A percentile compares a stretch with the other conserved stretches of the same genome.
These are phyloP conservation scores for Microbotryum silenes-acaulis DNA, from an alignment of 1,284 basidiomycete species.

Conservation along the genomic window DNA sequence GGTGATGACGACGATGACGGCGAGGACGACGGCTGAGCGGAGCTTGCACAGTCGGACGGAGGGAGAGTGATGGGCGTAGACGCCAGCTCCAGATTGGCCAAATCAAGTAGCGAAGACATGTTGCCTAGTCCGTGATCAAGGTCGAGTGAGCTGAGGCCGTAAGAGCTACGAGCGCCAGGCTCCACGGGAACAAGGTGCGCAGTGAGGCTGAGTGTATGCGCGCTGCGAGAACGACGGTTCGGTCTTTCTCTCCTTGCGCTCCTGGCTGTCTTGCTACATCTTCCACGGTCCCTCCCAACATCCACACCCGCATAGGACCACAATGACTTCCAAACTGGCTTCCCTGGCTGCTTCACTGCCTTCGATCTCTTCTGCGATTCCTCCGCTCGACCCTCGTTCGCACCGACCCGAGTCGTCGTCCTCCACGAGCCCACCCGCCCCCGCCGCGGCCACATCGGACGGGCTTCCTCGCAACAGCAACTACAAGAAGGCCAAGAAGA, in stretches of 20 bases:
- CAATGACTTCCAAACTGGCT: too few relatives aligned
- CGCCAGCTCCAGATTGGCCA: conserved; percentile 20
- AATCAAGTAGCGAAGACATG: conserved; percentile 22
- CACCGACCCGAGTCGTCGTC: too few relatives aligned
- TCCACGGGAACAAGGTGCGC: too few relatives aligned
- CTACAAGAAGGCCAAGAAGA: background rate
- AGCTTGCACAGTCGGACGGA: conserved; percentile 50
- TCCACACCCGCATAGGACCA: too few relatives aligned
- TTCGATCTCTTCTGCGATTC: too few relatives aligned
- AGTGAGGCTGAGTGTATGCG: background rate
- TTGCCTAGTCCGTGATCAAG: too few relatives aligned
- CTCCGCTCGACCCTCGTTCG: too few relatives aligned
- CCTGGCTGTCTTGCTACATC: too few relatives aligned
- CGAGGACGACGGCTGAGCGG: background rate
- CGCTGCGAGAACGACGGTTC: background rate
- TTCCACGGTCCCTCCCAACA: too few relatives aligned
- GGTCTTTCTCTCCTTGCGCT: too few relatives aligned
- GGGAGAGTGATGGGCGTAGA: conserved; percentile 50
- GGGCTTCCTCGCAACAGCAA: background rate
- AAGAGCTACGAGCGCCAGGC: background rate
- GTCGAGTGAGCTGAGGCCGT: background rate
- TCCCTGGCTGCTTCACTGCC: too few relatives aligned
- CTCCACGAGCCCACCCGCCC: background rate
- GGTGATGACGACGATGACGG: conserved; percentile 53
- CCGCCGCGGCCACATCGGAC: background rate